A percentile compares a stretch with the other conserved stretches of the same genome.
These are phyloP conservation scores for Chrysoporthe austroafricana DNA, from an alignment of 2,329 filamentous ascomycete genomes.

Conservation along the genomic window DNA sequence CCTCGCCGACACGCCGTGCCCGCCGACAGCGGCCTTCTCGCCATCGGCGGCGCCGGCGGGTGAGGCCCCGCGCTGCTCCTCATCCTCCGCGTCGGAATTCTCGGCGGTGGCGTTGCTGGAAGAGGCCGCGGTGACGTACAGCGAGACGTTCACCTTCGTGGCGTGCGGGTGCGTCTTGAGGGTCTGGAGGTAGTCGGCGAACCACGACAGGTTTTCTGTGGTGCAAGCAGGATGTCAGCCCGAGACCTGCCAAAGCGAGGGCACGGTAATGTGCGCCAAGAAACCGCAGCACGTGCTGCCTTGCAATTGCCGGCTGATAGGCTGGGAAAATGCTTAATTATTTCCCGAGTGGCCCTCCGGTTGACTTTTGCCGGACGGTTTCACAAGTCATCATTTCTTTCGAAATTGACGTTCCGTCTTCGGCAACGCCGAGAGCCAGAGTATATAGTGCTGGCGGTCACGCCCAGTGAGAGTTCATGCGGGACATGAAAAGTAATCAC, in stretches of 20 bases:
- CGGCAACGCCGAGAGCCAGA: not conserved
- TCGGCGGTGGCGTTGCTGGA: slow-evolving; percentile 20
- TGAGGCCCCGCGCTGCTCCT: slow-evolving; percentile 15
- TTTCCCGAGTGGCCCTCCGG: not conserved
- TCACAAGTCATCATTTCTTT: not conserved
- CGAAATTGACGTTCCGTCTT: slow-evolving; percentile 12
- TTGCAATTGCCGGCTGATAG: not conserved
- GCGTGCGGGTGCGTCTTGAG: slow-evolving; percentile 45
- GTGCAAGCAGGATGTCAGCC: not conserved
- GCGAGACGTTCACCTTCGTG: slow-evolving; percentile 42
- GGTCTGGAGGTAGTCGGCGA: slow-evolving; percentile 43
- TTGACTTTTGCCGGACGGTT: not conserved
- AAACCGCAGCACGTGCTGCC: not conserved
- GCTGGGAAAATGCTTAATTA: not conserved
- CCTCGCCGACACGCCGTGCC: not conserved
- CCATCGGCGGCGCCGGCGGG: slow-evolving; percentile 31
- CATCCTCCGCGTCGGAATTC: slow-evolving; percentile 15
- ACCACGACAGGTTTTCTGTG: slow-evolving; percentile 43
- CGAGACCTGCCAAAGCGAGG: not conserved
- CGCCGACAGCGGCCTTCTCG: not conserved
- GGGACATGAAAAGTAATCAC: not conserved
- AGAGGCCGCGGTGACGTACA: slow-evolving; percentile 42
- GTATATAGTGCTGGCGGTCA: not conserved
- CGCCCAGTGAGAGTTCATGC: not conserved
- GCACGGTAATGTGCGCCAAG: not conserved